phyloP scores from a whole-genome alignment of 306 rosid genomes.

The Trifolium pratense region DNA sequence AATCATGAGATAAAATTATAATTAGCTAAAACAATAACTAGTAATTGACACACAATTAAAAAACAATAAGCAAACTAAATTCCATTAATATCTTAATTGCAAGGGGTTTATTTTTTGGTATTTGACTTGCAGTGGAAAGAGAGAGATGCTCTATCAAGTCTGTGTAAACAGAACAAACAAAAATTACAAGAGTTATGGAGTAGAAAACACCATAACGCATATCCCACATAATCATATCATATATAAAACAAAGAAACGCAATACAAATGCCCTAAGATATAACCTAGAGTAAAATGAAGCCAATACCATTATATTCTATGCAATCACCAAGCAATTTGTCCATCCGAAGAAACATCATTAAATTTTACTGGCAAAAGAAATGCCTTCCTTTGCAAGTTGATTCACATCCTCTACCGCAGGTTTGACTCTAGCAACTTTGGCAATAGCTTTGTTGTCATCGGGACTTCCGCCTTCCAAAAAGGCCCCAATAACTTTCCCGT shows the following conservation, averaged over 20 bases:
- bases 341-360: slow-evolving; percentile 14
- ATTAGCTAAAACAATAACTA: too few species aligned
- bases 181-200: neutral
- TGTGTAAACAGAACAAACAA: neutral
- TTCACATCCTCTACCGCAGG: slow-evolving; percentile 66
- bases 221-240: slow-evolving; percentile 11
- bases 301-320: slow-evolving; percentile 31
- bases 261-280: slow-evolving; percentile 3
- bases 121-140: too few species aligned
- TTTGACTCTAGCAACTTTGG: slow-evolving; percentile 78
- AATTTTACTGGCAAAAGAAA: slow-evolving; percentile 80
- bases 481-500: slow-evolving; percentile 81
- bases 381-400: slow-evolving; percentile 79
- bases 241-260: neutral
- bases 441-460: slow-evolving; percentile 90
- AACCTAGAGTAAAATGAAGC: neutral
- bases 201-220: neutral
- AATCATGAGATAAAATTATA: too few species aligned
- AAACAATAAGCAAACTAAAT: neutral
- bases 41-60: too few species aligned
- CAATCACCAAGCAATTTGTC: slow-evolving; percentile 34
- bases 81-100: neutral
- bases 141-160: neutral
- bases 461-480: slow-evolving; percentile 83
- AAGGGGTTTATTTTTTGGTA: neutral